phyloP scores from a whole-genome alignment of 2,329 filamentous ascomycete species.

The Botrytis medusae region DNA sequence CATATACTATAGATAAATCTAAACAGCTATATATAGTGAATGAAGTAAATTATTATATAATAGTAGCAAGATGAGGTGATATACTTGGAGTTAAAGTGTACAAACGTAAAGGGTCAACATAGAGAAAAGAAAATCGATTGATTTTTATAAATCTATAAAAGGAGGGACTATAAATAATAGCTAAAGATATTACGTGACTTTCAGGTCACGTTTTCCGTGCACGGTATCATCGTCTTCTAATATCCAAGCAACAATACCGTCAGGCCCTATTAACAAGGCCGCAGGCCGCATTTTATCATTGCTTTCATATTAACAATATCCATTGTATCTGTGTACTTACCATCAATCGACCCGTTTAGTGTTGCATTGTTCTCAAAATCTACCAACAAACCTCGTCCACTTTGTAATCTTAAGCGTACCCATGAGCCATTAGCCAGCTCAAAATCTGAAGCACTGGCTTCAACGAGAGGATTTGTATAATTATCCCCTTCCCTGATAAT shows the following conservation, averaged over 20 bases:
- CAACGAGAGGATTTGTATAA: neutral
- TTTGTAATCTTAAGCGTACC: neutral
- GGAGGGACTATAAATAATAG: no score
- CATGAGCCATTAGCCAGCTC: neutral
- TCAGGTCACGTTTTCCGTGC: no score
- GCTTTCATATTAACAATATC: neutral
- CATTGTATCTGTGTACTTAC: neutral
- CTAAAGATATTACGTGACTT: no score
- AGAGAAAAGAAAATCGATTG: no score
- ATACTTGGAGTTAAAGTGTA: no score
- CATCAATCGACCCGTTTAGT: neutral
- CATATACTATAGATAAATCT: no score
- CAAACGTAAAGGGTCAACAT: no score
- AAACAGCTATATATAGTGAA: no score
- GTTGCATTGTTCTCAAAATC: neutral
- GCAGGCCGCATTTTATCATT: neutral
- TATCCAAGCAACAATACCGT: neutral
- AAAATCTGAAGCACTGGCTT: neutral
- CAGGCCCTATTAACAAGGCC: neutral
- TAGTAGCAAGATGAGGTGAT: no score
- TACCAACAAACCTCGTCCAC: neutral
- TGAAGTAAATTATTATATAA: no score
- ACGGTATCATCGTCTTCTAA: neutral
- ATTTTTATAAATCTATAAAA: no score
- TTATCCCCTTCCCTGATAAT: neutral